Evolutionary conservation across 148 eudicot genomes (phyloP).

Genomic region (Dysphania ambrosioides): DNA sequence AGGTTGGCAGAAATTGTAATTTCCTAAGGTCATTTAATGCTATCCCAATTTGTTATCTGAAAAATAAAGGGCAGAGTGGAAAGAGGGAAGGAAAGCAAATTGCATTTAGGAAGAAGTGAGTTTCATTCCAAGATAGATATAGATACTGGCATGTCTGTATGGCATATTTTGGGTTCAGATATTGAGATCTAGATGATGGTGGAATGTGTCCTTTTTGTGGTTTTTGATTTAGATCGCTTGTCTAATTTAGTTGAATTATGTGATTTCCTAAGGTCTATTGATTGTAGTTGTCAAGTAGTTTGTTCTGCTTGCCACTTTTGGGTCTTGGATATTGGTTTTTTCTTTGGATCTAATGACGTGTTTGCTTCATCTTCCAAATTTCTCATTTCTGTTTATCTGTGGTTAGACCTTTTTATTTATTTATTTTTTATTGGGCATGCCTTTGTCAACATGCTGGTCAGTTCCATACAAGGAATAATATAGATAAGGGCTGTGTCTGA

Average conservation of each 20-base stretch:
- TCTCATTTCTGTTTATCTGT: neutral
- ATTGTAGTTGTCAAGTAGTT: neutral
- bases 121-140: neutral
- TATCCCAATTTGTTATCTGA: neutral
- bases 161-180: neutral
- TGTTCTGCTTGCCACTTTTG: neutral
- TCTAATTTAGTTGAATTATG: neutral
- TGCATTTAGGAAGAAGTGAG: neutral
- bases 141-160: neutral
- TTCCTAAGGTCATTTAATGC: neutral
- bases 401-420: neutral
- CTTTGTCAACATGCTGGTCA: neutral
- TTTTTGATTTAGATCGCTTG: neutral
- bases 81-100: neutral
- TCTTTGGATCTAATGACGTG: too few relatives aligned
- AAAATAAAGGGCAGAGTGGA: too few relatives aligned
- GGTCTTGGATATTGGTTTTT: neutral
- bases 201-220: neutral
- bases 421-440: neutral
- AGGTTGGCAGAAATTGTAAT: neutral
- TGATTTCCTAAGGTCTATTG: neutral
- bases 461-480: neutral
- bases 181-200: neutral
- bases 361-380: neutral
- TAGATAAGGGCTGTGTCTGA: slow-evolving; percentile 1